Evolutionary conservation across 768 basidiomycete genomes (phyloP).

Genomic region (Suillus fuscotomentosus): DNA sequence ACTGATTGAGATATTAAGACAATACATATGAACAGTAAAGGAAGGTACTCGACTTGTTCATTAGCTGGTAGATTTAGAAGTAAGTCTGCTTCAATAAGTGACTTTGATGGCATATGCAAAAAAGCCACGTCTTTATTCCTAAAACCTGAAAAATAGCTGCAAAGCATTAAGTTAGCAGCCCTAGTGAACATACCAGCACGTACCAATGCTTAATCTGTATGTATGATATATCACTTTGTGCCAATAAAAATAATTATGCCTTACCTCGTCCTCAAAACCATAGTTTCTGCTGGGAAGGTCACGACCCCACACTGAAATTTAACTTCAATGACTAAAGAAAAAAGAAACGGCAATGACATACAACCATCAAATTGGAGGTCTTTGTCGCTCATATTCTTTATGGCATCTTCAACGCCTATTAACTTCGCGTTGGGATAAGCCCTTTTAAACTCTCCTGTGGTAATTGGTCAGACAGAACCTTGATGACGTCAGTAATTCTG

Average conservation of each 20-base stretch:
- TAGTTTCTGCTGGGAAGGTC: conserved; percentile 64
- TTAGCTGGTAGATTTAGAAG: conserved; percentile 77
- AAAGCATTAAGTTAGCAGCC: neutral
- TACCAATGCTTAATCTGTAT: conserved; percentile 52
- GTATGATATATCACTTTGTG: neutral
- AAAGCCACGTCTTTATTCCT: conserved; percentile 83
- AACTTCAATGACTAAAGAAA: conserved; percentile 1
- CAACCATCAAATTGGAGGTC: conserved; percentile 63
- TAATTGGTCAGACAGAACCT: conserved; percentile 25
- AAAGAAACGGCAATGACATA: conserved; percentile 27
- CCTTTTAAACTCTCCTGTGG: conserved; percentile 57
- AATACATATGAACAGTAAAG: neutral
- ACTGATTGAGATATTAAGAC: conserved; percentile 22
- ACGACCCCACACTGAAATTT: conserved; percentile 50
- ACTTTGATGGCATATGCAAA: conserved; percentile 67
- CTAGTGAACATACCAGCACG: conserved; percentile 2
- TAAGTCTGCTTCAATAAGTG: conserved; percentile 79
- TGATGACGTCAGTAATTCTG: conserved; percentile 10
- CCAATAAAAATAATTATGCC: conserved; percentile 6
- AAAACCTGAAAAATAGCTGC: conserved; percentile 68
- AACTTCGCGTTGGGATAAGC: conserved; percentile 72
- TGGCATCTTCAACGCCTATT: conserved; percentile 60
- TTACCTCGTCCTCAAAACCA: conserved; percentile 74
- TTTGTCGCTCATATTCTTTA: conserved; percentile 50
- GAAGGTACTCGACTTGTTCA: conserved; percentile 57